These are phyloP conservation scores for Ophiostoma australiae DNA, from an alignment of 2,329 filamentous ascomycete genomes.

Conservation along the genomic window DNA sequence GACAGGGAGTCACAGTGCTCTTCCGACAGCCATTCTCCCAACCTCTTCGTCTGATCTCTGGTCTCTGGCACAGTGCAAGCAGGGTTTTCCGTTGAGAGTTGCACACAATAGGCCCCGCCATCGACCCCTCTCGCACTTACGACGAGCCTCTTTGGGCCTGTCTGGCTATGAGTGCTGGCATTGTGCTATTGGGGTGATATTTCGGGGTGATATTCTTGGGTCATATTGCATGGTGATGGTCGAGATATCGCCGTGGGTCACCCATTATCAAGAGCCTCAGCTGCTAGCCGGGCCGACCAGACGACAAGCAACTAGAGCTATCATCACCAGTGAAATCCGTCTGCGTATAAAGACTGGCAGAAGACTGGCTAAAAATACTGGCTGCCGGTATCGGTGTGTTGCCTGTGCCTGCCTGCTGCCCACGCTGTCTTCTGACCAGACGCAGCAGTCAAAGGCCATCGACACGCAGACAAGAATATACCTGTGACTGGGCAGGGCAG, in stretches of 20 bases:
- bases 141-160: background rate
- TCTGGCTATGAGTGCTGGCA: no score
- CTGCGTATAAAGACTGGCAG: no score
- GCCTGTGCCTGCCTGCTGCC: background rate
- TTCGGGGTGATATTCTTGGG: no score
- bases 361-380: background rate
- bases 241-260: background rate
- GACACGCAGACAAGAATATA: background rate
- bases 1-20: background rate
- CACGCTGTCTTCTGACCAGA: background rate
- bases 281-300: no score
- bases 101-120: slow-evolving; percentile 2
- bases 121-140: background rate
- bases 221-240: no score
- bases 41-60: background rate
- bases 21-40: background rate
- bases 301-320: no score
- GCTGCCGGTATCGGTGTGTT: background rate
- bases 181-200: no score
- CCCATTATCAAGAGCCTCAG: no score
- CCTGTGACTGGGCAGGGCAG: no score
- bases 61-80: background rate
- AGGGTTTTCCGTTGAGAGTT: background rate
- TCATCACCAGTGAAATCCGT: background rate
- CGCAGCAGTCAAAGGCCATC: no score